A percentile compares a stretch with the other conserved stretches of the same genome.
Conservation (phyloP, 129 eudicot species). For the Flaveria sonorensis region DNA sequence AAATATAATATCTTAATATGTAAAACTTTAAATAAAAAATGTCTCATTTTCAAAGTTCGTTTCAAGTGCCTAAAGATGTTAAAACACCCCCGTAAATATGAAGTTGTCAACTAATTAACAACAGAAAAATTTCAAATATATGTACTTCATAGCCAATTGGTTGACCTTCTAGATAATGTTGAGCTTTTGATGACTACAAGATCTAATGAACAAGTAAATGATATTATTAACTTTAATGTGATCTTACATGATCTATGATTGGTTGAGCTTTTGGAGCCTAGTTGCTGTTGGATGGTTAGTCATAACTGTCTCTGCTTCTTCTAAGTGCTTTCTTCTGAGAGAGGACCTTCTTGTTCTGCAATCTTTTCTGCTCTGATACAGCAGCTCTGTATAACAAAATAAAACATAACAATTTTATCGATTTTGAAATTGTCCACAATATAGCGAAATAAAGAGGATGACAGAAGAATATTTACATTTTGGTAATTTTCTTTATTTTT, state of each 20-base stretch:
- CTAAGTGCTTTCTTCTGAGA: conserved; percentile 71
- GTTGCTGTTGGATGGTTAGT: conserved; percentile 34
- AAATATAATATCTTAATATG: no score
- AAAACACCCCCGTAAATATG: background rate
- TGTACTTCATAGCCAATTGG: background rate
- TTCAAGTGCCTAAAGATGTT: background rate
- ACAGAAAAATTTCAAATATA: background rate
- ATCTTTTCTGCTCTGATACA: conserved; percentile 61
- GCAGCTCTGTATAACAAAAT: conserved; percentile 58
- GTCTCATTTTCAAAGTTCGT: background rate
- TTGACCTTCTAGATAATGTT: background rate
- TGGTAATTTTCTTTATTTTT: conserved; percentile 63
- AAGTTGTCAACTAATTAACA: background rate
- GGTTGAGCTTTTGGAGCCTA: conserved; percentile 12
- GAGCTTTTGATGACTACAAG: conserved; percentile 9
- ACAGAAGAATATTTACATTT: conserved; percentile 48
- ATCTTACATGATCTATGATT: conserved; percentile 20
- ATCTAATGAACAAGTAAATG: background rate
- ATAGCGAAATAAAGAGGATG: background rate
- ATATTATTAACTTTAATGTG: background rate
- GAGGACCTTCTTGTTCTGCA: conserved; percentile 66
- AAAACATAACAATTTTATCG: background rate
- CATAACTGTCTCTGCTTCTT: conserved; percentile 77
- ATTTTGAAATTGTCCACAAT: background rate
- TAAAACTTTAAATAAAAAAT: no score